Conservation (phyloP, 2,329 filamentous ascomycete genomes). For the Cladosporium oxysporum region DNA sequence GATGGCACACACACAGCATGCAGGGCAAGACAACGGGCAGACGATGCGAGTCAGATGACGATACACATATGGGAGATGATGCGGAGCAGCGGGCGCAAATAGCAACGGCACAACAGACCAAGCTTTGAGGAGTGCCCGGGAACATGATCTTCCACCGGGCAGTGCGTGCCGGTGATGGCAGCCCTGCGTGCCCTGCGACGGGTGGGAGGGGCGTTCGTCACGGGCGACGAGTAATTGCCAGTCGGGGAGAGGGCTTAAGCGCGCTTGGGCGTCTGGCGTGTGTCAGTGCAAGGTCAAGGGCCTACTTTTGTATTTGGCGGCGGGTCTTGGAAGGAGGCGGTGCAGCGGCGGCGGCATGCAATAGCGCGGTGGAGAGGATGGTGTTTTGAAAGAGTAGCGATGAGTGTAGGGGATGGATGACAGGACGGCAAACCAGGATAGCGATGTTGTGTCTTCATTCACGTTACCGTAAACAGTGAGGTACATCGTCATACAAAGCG, state of each 20-base stretch:
- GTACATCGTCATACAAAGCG: neutral
- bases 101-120: constrained; percentile 18
- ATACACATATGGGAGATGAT: constrained; percentile 11
- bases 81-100: constrained; percentile 8
- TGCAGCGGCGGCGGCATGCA: constrained; percentile 4
- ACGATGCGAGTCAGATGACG: constrained; percentile 12
- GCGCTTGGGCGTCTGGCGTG: constrained; percentile 14
- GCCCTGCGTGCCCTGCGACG: constrained; percentile 4
- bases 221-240: constrained; percentile 3
- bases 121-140: constrained; percentile 12
- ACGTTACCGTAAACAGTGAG: neutral
- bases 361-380: neutral
- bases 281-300: constrained; percentile 1
- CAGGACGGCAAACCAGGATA: neutral
- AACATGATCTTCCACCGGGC: constrained; percentile 16
- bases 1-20: constrained; percentile 8
- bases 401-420: no score
- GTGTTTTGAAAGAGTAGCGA: no score
- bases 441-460: neutral
- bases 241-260: neutral
- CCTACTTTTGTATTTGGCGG: neutral
- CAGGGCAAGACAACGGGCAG: neutral
- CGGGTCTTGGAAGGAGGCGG: constrained; percentile 16
- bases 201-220: constrained; percentile 12
- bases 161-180: constrained; percentile 1